Base-by-base conservation (phyloP, 331 rosid genomes). In the Quercus lobata region DNA sequence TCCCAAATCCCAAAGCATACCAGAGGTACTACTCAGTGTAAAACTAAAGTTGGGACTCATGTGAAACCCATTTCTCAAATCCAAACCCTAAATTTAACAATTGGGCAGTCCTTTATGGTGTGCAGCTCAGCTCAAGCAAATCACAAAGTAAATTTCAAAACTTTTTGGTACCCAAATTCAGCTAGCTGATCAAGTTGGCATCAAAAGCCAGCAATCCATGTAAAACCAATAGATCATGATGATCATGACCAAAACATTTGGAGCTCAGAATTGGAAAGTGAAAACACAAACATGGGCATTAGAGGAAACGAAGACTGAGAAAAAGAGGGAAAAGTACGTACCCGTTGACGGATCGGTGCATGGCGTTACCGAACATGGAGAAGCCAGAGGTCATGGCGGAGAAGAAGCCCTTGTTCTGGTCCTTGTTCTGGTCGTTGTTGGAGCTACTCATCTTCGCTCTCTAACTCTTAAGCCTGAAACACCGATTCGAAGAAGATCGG, bases 331-430 rank as follows among this genome's bases (percentile, higher is more conserved):
- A 69, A 49, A 72, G 54, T 7, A 77, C 72, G 83, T 77, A 94
- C 98, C 98, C 97, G 81, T 88, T 89, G 35, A 94, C 97, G 73
- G 98, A 94, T 91, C 97, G 93, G 84, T 89, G 93, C 96, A 94
- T 87, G 80, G 92, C 98, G 85, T 62, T 92, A 87, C 92, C 69
- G 83, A 94, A 84, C 73, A 78, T 69, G 84, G 97, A 87, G 27
- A 93, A 57, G 80, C 97, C 88, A 8, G 97, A 94, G 75, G 83
- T 83, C 90, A 94, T 80, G 84, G 97, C 78, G 56, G 97, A 84
- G 18, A 94, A 91, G 75, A 94, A 81, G 57, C 97, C 95, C 69
- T 78, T 76, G 69, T 58, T 76, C 78, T 89, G 79, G 46, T 86
- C 75, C 83, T 84, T 60, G 73, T 57, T 76, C 78, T 89, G 79